A percentile compares a stretch with the other conserved stretches of the same genome.
Evolutionary conservation across 768 basidiomycete species (phyloP).

Genomic region (Mrakia gelida): DNA sequence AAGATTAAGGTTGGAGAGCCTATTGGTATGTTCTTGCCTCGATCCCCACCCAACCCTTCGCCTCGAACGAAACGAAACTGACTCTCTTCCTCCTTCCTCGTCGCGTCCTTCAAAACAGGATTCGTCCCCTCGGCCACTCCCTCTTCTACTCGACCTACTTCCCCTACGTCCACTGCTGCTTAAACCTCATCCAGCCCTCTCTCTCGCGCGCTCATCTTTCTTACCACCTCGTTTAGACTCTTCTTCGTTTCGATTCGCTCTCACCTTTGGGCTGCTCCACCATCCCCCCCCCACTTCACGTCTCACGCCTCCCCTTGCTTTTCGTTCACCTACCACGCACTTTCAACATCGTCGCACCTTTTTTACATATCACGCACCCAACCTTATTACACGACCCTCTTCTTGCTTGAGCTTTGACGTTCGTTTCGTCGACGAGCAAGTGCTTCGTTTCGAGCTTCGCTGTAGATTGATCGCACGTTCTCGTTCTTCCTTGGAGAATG

Average conservation of each 20-base stretch:
- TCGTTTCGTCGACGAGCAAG: too few species aligned
- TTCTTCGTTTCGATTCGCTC: too few species aligned
- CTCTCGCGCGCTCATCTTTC: too few species aligned
- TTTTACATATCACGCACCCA: not conserved
- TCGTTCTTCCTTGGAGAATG: too few species aligned
- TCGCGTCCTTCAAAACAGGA: not conserved
- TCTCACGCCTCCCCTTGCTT: not conserved
- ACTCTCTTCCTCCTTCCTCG: not conserved
- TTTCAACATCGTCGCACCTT: not conserved
- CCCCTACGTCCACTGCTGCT: not conserved
- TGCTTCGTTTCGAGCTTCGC: too few species aligned
- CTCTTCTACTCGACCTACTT: not conserved
- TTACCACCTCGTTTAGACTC: too few species aligned
- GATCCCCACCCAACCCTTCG: not conserved
- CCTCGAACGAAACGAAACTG: not conserved
- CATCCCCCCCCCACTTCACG: not conserved
- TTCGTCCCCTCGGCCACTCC: slow-evolving; percentile 8
- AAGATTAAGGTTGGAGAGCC: slow-evolving; percentile 81
- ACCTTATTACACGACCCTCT: not conserved
- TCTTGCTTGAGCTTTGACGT: not conserved
- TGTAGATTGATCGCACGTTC: too few species aligned
- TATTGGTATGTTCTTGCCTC: slow-evolving; percentile 58
- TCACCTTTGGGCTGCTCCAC: too few species aligned
- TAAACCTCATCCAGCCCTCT: too few species aligned
- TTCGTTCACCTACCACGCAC: not conserved